phyloP scores from a whole-genome alignment of 331 rosid genomes.

The Dryas integrifolia region DNA sequence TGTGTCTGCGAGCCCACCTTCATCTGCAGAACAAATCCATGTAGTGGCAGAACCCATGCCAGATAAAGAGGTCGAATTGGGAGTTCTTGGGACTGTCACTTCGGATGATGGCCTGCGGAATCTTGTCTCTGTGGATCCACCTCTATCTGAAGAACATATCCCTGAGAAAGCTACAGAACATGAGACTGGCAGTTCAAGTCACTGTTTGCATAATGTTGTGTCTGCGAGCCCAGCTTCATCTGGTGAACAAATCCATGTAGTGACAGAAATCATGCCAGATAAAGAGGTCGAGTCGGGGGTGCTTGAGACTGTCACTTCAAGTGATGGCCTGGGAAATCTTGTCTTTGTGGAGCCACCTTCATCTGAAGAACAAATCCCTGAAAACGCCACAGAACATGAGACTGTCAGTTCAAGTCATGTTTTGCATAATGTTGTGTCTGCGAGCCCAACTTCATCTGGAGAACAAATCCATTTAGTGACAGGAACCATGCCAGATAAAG shows the following conservation, averaged over 20 bases:
- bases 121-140: conserved; percentile 27
- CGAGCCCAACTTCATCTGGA: conserved; percentile 20
- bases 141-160: conserved; percentile 33
- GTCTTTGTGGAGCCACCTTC: conserved; percentile 25
- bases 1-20: conserved; percentile 20
- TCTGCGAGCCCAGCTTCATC: conserved; percentile 19
- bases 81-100: conserved; percentile 27
- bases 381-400: conserved; percentile 5
- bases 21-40: conserved; percentile 26
- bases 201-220: conserved; percentile 20
- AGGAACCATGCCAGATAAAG: conserved; percentile 31
- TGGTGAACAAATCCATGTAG: conserved; percentile 24
- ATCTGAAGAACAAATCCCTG: background rate
- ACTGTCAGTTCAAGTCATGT: conserved; percentile 19
- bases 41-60: conserved; percentile 22
- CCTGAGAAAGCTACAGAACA: conserved; percentile 15
- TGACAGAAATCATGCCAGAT: conserved; percentile 29
- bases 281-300: conserved; percentile 23
- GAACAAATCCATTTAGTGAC: conserved; percentile 25
- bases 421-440: conserved; percentile 18
- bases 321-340: conserved; percentile 13
- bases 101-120: conserved; percentile 17
- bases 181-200: conserved; percentile 21
- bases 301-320: conserved; percentile 27
- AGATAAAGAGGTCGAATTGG: conserved; percentile 24